Base-by-base conservation (phyloP, 352 stramenopile species). In the Pythium dissimile region DNA sequence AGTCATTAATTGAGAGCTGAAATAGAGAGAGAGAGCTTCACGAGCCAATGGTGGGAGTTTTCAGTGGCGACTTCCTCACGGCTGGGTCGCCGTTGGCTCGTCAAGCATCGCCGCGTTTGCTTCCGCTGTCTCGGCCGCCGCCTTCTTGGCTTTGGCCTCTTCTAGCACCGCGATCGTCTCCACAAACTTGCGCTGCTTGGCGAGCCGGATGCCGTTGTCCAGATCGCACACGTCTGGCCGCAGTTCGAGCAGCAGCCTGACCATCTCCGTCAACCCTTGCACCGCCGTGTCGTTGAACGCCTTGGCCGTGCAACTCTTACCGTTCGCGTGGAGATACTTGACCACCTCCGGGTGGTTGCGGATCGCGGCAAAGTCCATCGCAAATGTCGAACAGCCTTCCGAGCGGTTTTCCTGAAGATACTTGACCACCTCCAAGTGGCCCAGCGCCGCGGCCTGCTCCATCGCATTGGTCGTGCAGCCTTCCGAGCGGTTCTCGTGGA, bases 331-430 rank as follows among this genome's bases (percentile, higher is more conserved):
- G 31, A 89, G 62, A 31, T 71, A 89, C 16, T 53, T 43, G 26
- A 86, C 64, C 9, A 82, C 57, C 8, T 82, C 74, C 0, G 77
- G 39, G 45, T 83, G 74, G 3, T 64, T 64, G 42, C 67, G 72
- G 24, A 72, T 47, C 9, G 72, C 76, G 0, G 76, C 76, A 35
- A 77, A 77, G 60, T 86, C 66, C 72, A 89, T 86, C 1, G 78
- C 75, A 42, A 71, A 62, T 1, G 72, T 83, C 21, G 73, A 80
- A 56, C 78, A 89, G 13, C 32, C 66, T 39, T 72, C 66, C 1
- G 34, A 59, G n/a, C 62, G 47, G 34, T 77, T 58, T 27, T 67
- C 56, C 31, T 77, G 66, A 1, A 77, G 55, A 16, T 53, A 77
- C 42, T 62, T 45, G 26, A 77, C 66, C 11, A 77, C 44, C 4